A percentile compares a stretch with the other conserved stretches of the same genome.
Conservation (phyloP, 139 green algal species). For the Pseudopediastrum boryanum region DNA sequence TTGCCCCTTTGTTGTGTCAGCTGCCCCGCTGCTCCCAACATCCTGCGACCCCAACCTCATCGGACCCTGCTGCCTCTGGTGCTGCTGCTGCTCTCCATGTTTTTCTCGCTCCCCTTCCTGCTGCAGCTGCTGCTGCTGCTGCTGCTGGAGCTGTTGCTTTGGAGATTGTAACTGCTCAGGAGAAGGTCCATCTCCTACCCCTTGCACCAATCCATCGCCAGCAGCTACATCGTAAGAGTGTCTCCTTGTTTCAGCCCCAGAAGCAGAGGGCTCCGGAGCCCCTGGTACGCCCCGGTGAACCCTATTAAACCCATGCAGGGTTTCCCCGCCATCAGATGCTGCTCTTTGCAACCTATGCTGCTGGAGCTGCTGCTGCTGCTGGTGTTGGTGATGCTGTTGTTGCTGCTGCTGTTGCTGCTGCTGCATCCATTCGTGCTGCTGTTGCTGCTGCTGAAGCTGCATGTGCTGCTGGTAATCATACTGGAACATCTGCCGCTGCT, state of each 20-base stretch:
- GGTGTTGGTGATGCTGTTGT: neutral
- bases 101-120: neutral
- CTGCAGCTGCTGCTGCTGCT: slow-evolving; percentile 23
- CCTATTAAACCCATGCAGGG: too few relatives aligned
- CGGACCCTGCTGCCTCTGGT: neutral
- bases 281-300: too few relatives aligned
- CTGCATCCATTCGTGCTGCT: slow-evolving; percentile 22
- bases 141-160: slow-evolving; percentile 13
- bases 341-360: neutral
- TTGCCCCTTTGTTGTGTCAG: neutral
- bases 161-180: too few relatives aligned
- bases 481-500: neutral
- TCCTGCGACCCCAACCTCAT: neutral
- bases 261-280: too few relatives aligned
- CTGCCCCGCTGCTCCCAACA: neutral
- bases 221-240: too few relatives aligned
- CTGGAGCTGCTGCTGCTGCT: slow-evolving; percentile 14
- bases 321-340: neutral
- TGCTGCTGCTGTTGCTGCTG: slow-evolving; percentile 14
- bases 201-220: too few relatives aligned
- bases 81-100: slow-evolving; percentile 1
- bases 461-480: slow-evolving; percentile 3
- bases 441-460: neutral
- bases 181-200: too few relatives aligned
- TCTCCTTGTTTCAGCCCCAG: too few relatives aligned